A percentile compares a stretch with the other conserved stretches of the same genome.
These are phyloP conservation scores for Brettanomyces naardenensis DNA, from an alignment of 805 yeast species.

Conservation along the genomic window DNA sequence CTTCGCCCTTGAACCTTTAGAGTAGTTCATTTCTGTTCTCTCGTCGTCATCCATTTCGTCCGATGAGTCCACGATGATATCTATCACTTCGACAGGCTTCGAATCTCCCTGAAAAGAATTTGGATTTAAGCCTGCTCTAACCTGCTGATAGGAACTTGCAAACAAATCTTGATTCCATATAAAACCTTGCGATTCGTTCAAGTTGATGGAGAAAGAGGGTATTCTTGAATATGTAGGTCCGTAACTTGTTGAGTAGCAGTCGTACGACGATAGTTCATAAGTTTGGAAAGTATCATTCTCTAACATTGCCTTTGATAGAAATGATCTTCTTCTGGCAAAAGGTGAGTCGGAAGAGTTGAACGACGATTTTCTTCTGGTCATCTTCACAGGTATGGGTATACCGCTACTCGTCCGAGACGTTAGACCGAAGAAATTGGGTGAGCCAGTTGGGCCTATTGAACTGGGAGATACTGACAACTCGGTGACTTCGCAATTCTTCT, in stretches of 20 bases:
- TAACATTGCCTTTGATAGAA: conserved; percentile 50
- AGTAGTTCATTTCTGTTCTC: not conserved
- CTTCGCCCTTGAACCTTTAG: too few relatives aligned
- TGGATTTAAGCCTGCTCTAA: conserved; percentile 27
- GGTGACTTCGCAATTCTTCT: too few relatives aligned
- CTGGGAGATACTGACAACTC: too few relatives aligned
- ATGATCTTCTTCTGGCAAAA: conserved; percentile 47
- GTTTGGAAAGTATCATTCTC: conserved; percentile 46
- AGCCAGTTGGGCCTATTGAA: too few relatives aligned
- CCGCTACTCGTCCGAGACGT: not conserved
- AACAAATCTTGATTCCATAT: conserved; percentile 70
- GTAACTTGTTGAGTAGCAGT: not conserved
- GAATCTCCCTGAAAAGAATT: conserved; percentile 16
- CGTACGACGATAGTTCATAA: conserved; percentile 34
- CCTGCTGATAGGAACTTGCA: conserved; percentile 64
- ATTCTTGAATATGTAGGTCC: conserved; percentile 11
- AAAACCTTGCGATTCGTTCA: conserved; percentile 66
- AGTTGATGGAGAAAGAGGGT: conserved; percentile 35
- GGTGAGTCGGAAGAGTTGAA: conserved; percentile 38
- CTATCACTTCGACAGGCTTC: conserved; percentile 18
- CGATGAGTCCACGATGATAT: conserved; percentile 15
- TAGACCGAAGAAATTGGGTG: too few relatives aligned
- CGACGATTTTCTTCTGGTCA: conserved; percentile 21
- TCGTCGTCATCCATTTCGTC: conserved; percentile 7
- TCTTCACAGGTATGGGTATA: conserved; percentile 2